phyloP scores from a whole-genome alignment of 345 rosid genomes.

The Pistacia vera region DNA sequence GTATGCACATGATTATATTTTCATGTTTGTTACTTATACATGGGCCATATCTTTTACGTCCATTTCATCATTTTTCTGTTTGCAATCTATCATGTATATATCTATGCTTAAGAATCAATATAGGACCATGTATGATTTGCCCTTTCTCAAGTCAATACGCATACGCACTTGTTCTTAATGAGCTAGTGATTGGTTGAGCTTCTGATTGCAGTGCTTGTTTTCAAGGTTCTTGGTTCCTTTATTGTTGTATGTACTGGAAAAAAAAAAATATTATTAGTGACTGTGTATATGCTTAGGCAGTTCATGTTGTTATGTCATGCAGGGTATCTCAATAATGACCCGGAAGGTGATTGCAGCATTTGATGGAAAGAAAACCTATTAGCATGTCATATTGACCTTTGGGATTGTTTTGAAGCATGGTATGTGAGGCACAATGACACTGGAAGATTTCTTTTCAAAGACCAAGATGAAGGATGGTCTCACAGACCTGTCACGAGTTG shows the following conservation, averaged over 20 bases:
- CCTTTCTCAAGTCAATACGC: not conserved
- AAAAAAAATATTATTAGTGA: not conserved
- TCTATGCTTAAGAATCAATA: no score
- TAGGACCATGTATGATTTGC: not conserved
- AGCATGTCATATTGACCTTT: constrained; percentile 25
- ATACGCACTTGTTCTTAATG: no score
- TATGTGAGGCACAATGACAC: constrained; percentile 71
- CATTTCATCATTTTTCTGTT: no score
- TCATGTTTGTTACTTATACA: not conserved
- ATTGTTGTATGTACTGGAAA: not conserved
- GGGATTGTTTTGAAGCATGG: constrained; percentile 38
- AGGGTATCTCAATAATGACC: constrained; percentile 29
- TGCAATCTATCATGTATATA: no score
- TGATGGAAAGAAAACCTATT: constrained; percentile 36
- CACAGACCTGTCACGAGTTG: constrained; percentile 66
- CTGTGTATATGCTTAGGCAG: constrained; percentile 1
- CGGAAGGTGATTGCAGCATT: constrained; percentile 18
- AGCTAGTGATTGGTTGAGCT: not conserved
- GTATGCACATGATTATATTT: not conserved
- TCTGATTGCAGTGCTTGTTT: not conserved
- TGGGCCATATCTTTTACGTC: no score
- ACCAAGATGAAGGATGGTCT: constrained; percentile 96
- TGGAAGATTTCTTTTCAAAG: constrained; percentile 90
- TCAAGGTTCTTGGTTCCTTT: not conserved
- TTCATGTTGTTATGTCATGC: constrained; percentile 19